Percentiles rank a stretch among this genome's conserved stretches.
Evolutionary conservation across 495 filamentous ascomycete species (phyloP).

Genomic region (Podospora tetraspora): DNA sequence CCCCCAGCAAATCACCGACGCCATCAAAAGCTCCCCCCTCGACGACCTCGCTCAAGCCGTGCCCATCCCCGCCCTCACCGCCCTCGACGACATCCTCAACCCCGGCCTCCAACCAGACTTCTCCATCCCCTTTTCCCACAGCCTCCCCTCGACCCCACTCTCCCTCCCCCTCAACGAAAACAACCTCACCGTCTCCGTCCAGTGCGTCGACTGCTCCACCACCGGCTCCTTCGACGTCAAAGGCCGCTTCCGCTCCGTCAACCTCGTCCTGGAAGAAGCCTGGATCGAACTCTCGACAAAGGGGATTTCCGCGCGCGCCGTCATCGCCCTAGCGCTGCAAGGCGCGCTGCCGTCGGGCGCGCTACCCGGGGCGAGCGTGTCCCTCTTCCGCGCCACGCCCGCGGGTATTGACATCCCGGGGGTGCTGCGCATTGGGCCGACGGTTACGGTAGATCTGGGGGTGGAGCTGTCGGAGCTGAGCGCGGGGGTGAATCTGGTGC

Average conservation of each 20-base stretch:
- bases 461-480: constrained; percentile 14
- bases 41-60: background rate
- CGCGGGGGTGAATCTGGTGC: constrained; percentile 2
- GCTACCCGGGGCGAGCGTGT: constrained; percentile 9
- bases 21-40: background rate
- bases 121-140: constrained; percentile 14
- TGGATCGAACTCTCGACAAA: constrained; percentile 11
- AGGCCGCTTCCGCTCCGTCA: constrained; percentile 9
- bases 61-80: background rate
- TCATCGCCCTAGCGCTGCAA: constrained; percentile 10
- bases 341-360: constrained; percentile 6
- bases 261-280: constrained; percentile 10
- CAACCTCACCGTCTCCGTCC: constrained; percentile 1
- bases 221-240: constrained; percentile 14
- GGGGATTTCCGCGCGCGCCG: constrained; percentile 12
- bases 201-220: constrained; percentile 13
- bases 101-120: constrained; percentile 10
- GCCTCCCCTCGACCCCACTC: constrained; percentile 10
- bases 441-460: constrained; percentile 10
- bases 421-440: constrained; percentile 17
- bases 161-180: constrained; percentile 2
- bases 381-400: constrained; percentile 16
- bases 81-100: constrained; percentile 1
- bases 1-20: background rate
- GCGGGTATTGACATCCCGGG: constrained; percentile 19